A percentile compares a stretch with the other conserved stretches of the same genome.
Conservation (phyloP, 192 early-diverging fungal species). For the Phycomyces blakesleeanus region DNA sequence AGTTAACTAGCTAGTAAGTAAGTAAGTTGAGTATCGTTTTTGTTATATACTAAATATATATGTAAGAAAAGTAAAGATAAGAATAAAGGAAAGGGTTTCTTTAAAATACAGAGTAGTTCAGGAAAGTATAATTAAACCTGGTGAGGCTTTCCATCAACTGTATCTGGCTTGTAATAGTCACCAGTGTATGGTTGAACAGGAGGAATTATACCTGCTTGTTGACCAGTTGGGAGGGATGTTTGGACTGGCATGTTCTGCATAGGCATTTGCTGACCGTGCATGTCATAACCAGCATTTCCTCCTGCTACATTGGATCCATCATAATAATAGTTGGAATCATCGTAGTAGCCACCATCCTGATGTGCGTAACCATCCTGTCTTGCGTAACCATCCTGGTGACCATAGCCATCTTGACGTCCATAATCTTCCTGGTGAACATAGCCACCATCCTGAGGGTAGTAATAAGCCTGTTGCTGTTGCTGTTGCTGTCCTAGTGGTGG, state of each 20-base stretch:
- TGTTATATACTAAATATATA: background rate
- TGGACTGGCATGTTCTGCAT: background rate
- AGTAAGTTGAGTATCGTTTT: too few relatives aligned
- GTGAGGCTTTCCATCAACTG: slow-evolving; percentile 13
- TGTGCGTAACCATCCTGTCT: background rate
- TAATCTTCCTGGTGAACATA: background rate
- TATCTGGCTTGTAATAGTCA: slow-evolving; percentile 18
- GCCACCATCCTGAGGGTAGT: slow-evolving; percentile 11
- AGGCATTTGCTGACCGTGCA: background rate
- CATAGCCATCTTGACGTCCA: slow-evolving; percentile 7
- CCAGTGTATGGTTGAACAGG: slow-evolving; percentile 7
- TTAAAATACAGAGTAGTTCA: too few relatives aligned
- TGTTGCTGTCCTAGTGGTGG: slow-evolving; percentile 5
- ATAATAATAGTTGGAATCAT: slow-evolving; percentile 23
- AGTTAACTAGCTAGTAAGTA: too few relatives aligned
- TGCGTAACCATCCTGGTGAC: background rate
- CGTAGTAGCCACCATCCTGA: slow-evolving; percentile 20
- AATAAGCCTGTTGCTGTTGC: slow-evolving; percentile 11
- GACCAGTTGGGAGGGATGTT: background rate
- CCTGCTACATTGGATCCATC: slow-evolving; percentile 8
- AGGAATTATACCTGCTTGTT: background rate
- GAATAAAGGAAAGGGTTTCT: background rate
- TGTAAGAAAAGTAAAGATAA: background rate
- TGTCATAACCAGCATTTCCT: background rate
- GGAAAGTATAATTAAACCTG: background rate